These are phyloP conservation scores for Bruguiera sexangula DNA, from an alignment of 345 rosid genomes.

Conservation along the genomic window DNA sequence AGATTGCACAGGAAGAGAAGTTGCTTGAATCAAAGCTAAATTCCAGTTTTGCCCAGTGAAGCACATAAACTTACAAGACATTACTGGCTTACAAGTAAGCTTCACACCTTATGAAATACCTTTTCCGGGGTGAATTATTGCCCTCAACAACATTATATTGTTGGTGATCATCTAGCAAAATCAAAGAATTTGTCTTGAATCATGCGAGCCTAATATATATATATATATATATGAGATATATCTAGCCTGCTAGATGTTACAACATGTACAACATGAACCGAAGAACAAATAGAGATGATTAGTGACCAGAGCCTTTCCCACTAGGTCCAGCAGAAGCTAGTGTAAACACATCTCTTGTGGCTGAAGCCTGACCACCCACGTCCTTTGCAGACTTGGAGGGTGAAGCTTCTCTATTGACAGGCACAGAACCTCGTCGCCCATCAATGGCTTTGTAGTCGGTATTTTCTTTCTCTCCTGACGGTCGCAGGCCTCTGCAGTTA, in stretches of 20 bases:
- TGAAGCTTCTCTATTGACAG: conserved; percentile 15
- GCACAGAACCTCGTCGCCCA: conserved; percentile 13
- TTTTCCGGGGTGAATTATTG: too few species aligned
- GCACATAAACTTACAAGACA: too few species aligned
- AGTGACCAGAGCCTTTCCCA: conserved; percentile 79
- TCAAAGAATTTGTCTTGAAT: conserved; percentile 18
- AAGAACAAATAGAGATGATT: conserved; percentile 2
- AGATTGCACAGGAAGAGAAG: not conserved
- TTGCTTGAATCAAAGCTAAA: too few species aligned
- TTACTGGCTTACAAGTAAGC: too few species aligned
- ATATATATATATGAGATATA: not conserved
- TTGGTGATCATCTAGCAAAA: conserved; percentile 10
- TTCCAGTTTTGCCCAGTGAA: too few species aligned
- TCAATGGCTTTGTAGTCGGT: conserved; percentile 10
- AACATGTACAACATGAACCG: conserved; percentile 2
- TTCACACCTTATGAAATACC: too few species aligned
- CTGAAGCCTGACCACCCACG: conserved; percentile 8
- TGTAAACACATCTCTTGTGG: conserved; percentile 26
- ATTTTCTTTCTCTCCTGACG: conserved; percentile 10
- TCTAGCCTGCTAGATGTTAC: not conserved
- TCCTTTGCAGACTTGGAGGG: conserved; percentile 2
- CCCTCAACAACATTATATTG: too few species aligned
- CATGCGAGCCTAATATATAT: conserved; percentile 3
- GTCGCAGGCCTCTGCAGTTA: conserved; percentile 32
- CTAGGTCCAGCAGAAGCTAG: conserved; percentile 72